Conservation (phyloP, 805 yeast species). For the Ogataea nitratoaversa region DNA sequence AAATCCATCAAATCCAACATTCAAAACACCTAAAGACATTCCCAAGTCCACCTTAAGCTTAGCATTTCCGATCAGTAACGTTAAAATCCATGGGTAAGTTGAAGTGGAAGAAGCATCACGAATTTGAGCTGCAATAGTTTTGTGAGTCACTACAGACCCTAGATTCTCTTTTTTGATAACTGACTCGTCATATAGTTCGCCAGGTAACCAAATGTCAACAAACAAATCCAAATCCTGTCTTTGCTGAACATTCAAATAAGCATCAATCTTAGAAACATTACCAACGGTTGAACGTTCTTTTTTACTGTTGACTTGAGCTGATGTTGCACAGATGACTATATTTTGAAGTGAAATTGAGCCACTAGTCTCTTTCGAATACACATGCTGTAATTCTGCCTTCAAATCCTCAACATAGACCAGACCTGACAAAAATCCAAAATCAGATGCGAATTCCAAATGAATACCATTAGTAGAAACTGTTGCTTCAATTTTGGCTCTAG, state of each 20-base stretch:
- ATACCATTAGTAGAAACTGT: conserved; percentile 69
- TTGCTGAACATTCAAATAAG: conserved; percentile 76
- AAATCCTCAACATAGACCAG: conserved; percentile 50
- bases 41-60: conserved; percentile 71
- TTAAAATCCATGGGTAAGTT: conserved; percentile 72
- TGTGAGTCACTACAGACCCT: conserved; percentile 6
- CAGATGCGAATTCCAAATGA: conserved; percentile 52
- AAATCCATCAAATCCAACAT: conserved; percentile 48
- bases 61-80: conserved; percentile 50
- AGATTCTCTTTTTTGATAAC: conserved; percentile 9
- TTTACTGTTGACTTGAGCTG: conserved; percentile 36
- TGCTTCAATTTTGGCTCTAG: conserved; percentile 89
- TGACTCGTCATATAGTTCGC: conserved; percentile 28
- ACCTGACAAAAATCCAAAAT: conserved; percentile 36
- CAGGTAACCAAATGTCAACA: conserved; percentile 75
- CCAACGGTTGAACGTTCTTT: conserved; percentile 45
- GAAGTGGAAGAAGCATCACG: conserved; percentile 57
- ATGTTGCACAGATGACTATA: conserved; percentile 43
- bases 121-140: conserved; percentile 42
- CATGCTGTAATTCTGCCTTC: conserved; percentile 77
- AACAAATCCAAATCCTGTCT: conserved; percentile 82
- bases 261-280: conserved; percentile 48
- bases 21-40: conserved; percentile 68
- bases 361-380: conserved; percentile 85
- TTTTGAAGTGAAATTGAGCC: conserved; percentile 55